Base-by-base conservation (phyloP, 345 rosid genomes). In the Erucastrum elatum region DNA sequence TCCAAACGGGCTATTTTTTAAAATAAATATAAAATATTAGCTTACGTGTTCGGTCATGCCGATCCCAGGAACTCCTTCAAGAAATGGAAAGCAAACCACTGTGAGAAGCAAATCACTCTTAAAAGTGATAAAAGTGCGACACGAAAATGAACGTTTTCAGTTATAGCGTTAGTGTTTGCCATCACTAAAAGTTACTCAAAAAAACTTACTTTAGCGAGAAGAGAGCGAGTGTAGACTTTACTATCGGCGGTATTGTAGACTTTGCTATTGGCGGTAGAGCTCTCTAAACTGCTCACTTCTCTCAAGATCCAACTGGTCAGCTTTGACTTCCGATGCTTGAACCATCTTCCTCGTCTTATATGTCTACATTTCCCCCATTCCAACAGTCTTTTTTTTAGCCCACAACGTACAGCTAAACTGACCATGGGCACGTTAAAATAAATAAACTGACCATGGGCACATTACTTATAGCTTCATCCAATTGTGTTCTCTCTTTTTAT, bases 321-420 rank as follows among this genome's bases (percentile, higher is more conserved):
- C 84, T 81, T 87, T 84, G 51, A 88, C 81, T 63, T 93, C 98
- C 0, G 79, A 79, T 65, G 97, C 84, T 86, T 91, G 98, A 78
- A 89, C 81, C 62, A 91, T 90, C 81, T 91, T 95, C 79, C 98
- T 87, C 3, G 99, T 95, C 85, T 95, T 95, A 37, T 33, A 95
- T 95, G 60, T 91, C 97, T 53, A 97, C 99, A 77, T 95, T 89
- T 90, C 21, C 87, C 90, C 99, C 99, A 95, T 70, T 89, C 91
- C 87, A 95, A 81, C 25, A 86, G 80, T 83, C 99, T 93, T 66
- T 15, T 35, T 39, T 59, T 30, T 12, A 4, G 5, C 55, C 6
- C 55, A 13, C 15, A 49, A n/a, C 56, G 5, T 49, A 49, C 56
- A 49, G 15, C 13, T 49, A 49, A 49, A 49, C 46, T 9, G 12